A percentile compares a stretch with the other conserved stretches of the same genome.
These are phyloP conservation scores for Penicillium glabrum DNA, from an alignment of 2,329 filamentous ascomycete genomes.

Conservation along the genomic window DNA sequence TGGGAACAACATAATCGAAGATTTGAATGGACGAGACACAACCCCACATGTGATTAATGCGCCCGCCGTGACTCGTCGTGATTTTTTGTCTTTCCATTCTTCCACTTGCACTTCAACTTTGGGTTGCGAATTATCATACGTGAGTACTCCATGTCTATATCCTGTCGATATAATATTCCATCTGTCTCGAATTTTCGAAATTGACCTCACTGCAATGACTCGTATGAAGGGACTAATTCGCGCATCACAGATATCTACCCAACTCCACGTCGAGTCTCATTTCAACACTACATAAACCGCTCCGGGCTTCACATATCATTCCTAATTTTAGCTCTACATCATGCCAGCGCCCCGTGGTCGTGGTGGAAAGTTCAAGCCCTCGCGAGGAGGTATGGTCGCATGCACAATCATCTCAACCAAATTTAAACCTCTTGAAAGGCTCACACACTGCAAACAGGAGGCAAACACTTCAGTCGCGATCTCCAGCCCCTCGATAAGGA, in stretches of 20 bases:
- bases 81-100: not conserved
- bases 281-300: not conserved
- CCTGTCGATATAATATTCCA: not conserved
- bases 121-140: not conserved
- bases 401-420: slow-evolving; percentile 2
- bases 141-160: not conserved
- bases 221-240: not conserved
- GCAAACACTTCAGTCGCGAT: slow-evolving; percentile 92
- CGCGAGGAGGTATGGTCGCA: slow-evolving; percentile 72
- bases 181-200: not conserved
- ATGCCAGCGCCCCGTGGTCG: slow-evolving; percentile 63
- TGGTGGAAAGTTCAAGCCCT: slow-evolving; percentile 93
- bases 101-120: not conserved
- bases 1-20: not conserved
- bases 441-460: slow-evolving; percentile 57
- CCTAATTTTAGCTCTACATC: slow-evolving; percentile 4
- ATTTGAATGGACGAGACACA: not conserved
- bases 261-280: not conserved
- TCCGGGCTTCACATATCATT: not conserved
- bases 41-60: slow-evolving; percentile 22
- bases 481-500: slow-evolving; percentile 85
- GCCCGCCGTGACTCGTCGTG: slow-evolving; percentile 16
- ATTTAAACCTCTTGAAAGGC: not conserved
- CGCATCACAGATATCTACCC: not conserved
- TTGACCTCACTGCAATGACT: not conserved